Percentiles rank a stretch among this genome's conserved stretches.
Conservation (phyloP, 2,329 filamentous ascomycete species). For the Rhynchosporium graminicola region DNA sequence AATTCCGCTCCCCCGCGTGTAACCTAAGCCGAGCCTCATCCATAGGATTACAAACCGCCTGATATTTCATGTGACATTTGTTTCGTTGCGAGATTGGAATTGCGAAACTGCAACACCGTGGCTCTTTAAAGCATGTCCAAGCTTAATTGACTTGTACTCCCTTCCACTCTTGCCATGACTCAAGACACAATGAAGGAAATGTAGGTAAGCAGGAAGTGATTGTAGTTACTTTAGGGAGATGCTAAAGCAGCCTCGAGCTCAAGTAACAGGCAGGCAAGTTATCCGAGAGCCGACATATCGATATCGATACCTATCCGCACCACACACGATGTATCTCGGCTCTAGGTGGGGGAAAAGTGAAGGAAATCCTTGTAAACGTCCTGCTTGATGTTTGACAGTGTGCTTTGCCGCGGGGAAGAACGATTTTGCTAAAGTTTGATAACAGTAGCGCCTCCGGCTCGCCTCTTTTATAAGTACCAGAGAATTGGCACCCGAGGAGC, state of each 20-base stretch:
- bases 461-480: not conserved
- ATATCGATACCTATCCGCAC: too few species aligned
- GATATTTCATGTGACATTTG: not conserved
- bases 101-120: not conserved
- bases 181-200: not conserved
- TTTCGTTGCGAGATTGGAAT: slow-evolving; percentile 11
- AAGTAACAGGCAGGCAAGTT: not conserved
- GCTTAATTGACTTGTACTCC: not conserved
- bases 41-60: too few species aligned
- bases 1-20: too few species aligned
- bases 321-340: slow-evolving; percentile 16
- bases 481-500: not conserved
- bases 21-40: too few species aligned
- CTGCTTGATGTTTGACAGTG: not conserved
- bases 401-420: slow-evolving; percentile 6
- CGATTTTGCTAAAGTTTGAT: not conserved
- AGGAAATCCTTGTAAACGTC: slow-evolving; percentile 7
- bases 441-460: slow-evolving; percentile 1
- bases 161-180: slow-evolving; percentile 1
- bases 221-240: not conserved
- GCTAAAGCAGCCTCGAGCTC: not conserved
- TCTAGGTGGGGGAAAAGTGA: slow-evolving; percentile 16
- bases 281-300: slow-evolving; percentile 2
- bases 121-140: not conserved
- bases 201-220: not conserved